These are phyloP conservation scores for Coemansia sp. DNA, from an alignment of 192 early-diverging fungal species.

Conservation along the genomic window DNA sequence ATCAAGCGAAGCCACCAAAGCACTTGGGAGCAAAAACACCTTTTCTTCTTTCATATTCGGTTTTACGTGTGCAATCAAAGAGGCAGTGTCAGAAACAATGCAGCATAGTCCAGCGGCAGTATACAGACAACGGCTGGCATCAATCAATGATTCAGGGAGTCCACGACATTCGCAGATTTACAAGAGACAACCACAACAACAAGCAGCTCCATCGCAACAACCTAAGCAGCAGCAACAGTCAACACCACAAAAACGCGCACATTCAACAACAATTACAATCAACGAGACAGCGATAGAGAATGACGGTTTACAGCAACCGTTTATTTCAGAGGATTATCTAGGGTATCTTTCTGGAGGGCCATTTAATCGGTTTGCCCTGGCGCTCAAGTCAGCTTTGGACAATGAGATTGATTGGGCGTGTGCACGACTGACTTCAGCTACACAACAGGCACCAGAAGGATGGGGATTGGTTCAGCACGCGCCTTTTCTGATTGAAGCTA, in stretches of 20 bases:
- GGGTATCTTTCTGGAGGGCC: conserved; percentile 38
- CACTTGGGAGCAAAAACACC: too few relatives aligned
- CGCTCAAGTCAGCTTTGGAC: conserved; percentile 38
- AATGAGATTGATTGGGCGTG: conserved; percentile 57
- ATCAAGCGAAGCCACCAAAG: too few relatives aligned
- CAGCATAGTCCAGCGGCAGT: conserved; percentile 7
- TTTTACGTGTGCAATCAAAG: neutral
- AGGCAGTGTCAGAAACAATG: conserved; percentile 12
- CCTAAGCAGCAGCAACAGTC: conserved; percentile 7
- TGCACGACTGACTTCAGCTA: conserved; percentile 32
- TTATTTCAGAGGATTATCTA: conserved; percentile 36
- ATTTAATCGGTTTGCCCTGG: conserved; percentile 50
- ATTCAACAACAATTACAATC: neutral
- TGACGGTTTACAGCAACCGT: conserved; percentile 6
- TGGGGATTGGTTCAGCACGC: conserved; percentile 34
- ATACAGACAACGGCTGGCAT: conserved; percentile 26
- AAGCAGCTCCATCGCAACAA: neutral
- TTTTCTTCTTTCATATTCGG: neutral
- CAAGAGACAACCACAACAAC: conserved; percentile 8
- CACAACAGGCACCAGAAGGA: conserved; percentile 27
- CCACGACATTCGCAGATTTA: too few relatives aligned
- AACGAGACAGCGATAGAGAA: neutral
- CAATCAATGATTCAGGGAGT: conserved; percentile 17
- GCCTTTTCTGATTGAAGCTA: conserved; percentile 48
- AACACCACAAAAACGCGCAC: too few relatives aligned